Evolutionary conservation across 2,329 filamentous ascomycete genomes (phyloP).

Genomic region (Fusarium pseudoanthophilum): DNA sequence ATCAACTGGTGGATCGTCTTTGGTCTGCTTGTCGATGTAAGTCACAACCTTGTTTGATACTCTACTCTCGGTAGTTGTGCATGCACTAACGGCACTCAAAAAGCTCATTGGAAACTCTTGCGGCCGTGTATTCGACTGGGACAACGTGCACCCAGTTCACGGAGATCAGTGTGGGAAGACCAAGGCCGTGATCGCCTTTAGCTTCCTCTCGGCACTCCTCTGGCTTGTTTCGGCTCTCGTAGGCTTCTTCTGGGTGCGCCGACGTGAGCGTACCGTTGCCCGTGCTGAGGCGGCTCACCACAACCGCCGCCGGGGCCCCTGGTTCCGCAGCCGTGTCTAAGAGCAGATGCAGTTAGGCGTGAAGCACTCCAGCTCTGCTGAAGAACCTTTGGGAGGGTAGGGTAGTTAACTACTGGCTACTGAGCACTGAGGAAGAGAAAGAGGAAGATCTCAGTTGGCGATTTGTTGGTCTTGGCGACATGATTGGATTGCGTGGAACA

Average conservation of each 20-base stretch:
- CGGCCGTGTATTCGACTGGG: constrained; percentile 70
- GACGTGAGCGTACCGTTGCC: constrained; percentile 51
- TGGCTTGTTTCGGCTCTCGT: constrained; percentile 75
- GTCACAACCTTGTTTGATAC: constrained; percentile 40
- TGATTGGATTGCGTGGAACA: constrained; percentile 24
- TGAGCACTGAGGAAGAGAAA: not conserved
- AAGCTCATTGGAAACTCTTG: constrained; percentile 60
- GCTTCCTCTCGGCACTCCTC: constrained; percentile 75
- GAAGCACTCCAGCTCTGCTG: constrained; percentile 6
- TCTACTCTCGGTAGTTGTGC: not conserved
- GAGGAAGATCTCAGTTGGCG: constrained; percentile 1
- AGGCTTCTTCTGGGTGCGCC: constrained; percentile 64
- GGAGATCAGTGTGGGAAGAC: constrained; percentile 70
- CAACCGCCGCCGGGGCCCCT: constrained; percentile 48
- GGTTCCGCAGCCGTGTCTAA: constrained; percentile 59
- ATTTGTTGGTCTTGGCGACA: constrained; percentile 16
- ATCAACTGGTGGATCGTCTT: constrained; percentile 77
- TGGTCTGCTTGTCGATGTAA: constrained; percentile 71
- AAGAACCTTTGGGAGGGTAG: constrained; percentile 13
- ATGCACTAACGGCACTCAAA: constrained; percentile 16
- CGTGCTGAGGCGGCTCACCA: constrained; percentile 45
- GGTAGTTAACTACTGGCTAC: not conserved
- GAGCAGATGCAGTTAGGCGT: not conserved
- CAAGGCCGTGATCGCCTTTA: constrained; percentile 77
- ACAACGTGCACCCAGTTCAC: constrained; percentile 57